Base-by-base conservation (phyloP, 169 alveolate species). In the Babesia divergens region DNA sequence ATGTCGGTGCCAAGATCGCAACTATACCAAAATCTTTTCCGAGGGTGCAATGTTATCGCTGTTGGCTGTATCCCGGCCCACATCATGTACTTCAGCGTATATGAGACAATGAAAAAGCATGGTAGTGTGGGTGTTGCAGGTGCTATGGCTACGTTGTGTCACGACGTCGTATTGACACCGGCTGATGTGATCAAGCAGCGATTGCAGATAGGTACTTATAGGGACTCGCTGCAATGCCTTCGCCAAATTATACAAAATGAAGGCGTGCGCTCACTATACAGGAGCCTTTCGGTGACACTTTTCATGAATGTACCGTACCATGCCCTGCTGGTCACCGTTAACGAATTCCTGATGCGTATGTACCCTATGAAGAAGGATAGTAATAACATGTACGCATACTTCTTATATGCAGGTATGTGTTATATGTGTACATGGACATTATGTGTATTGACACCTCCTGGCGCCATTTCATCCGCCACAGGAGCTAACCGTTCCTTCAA, bases 41-140 rank as follows among this genome's bases (percentile, higher is more conserved):
- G 94, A 59, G 99, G 99, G 34, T 94, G 90, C 49, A 82, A 91
- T 20, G 98, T 95, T 13, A 96, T 95, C 31, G 94, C 96, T n/a
- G 74, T 90, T 34, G 99, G 99, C 6, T 94, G 98, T 74, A 85
- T 97, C 69, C 99, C 99, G 3, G 99, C 99, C n/a, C 99, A 97
- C 74, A 98, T 98, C 34, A 67, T 95, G 16, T 93, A 91, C 84
- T 97, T 97, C 74, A 70, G 94, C 16, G 87, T 89, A 9, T 96
- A 96, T 60, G 99, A 96, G 65, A 44, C 65, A 29, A 24, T 83
- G 20, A 86, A 69, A 65, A 54, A 47, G 47, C 9, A 26, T 56
- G 66, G 59, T 86, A 91, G 81, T 6, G 91, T 93, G 47, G 93
- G 95, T 13, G 20, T 86, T 6, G 91, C 97, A 35, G 99, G 99